A percentile compares a stretch with the other conserved stretches of the same genome.
These are phyloP conservation scores for Geum urbanum DNA, from an alignment of 306 rosid species.

Conservation along the genomic window DNA sequence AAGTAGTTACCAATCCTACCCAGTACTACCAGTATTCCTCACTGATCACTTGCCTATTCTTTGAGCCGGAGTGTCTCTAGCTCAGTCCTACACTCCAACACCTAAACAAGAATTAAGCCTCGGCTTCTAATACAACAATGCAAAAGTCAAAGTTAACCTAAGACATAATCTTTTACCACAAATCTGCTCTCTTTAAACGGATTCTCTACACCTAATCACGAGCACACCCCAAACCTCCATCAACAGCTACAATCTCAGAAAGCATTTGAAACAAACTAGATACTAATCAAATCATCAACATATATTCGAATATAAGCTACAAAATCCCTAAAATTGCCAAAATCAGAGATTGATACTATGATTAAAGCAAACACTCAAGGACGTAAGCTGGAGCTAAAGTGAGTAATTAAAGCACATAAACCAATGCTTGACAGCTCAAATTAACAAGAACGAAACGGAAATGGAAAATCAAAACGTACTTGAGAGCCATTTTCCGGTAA, in stretches of 20 bases:
- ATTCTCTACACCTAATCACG: background rate
- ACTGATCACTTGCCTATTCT: background rate
- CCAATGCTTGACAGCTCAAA: background rate
- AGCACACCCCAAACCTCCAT: background rate
- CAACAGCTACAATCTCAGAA: background rate
- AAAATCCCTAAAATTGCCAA: background rate
- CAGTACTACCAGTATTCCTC: background rate
- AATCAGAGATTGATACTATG: background rate
- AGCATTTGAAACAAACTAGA: background rate
- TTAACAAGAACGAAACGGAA: background rate
- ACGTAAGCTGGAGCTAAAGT: background rate
- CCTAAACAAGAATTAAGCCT: background rate
- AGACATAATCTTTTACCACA: background rate
- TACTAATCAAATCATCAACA: background rate
- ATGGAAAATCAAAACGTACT: conserved; percentile 39
- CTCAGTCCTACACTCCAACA: background rate
- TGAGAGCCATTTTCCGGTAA: conserved; percentile 92
- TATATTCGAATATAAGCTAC: background rate
- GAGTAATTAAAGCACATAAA: background rate
- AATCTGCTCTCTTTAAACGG: background rate
- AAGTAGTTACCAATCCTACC: background rate
- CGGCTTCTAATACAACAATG: background rate
- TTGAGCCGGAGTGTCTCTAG: background rate
- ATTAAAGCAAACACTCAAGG: background rate
- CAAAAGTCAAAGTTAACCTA: background rate